These are phyloP conservation scores for Meyerozyma sp. DNA, from an alignment of 1,139 yeast genomes.

Conservation along the genomic window DNA sequence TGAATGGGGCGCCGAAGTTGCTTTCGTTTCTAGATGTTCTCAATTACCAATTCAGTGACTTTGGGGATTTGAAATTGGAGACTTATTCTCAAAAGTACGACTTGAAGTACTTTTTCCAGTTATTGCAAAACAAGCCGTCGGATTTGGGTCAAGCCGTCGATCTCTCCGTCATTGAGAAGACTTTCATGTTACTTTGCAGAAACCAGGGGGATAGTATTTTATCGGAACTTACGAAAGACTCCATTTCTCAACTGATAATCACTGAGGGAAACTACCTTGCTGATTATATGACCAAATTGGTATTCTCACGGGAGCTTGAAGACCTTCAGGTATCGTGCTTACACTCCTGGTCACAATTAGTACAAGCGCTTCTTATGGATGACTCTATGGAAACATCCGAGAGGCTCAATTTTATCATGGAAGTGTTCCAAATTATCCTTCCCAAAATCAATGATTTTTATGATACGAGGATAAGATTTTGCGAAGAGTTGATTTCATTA, in stretches of 20 bases:
- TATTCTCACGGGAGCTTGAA: slow-evolving; percentile 43
- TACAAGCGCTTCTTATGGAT: slow-evolving; percentile 68
- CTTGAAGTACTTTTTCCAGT: slow-evolving; percentile 21
- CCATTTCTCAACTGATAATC: slow-evolving; percentile 22
- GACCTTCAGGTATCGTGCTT: slow-evolving; percentile 55
- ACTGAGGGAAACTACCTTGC: slow-evolving; percentile 23
- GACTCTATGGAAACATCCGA: slow-evolving; percentile 21
- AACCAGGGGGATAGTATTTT: slow-evolving; percentile 12
- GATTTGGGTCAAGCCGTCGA: slow-evolving; percentile 9
- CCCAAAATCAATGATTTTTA: slow-evolving; percentile 76
- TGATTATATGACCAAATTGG: slow-evolving; percentile 36
- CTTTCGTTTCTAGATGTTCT: slow-evolving; percentile 66
- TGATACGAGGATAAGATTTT: slow-evolving; percentile 58
- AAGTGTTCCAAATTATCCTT: slow-evolving; percentile 66
- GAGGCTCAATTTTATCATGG: slow-evolving; percentile 62
- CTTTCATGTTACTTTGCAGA: slow-evolving; percentile 21
- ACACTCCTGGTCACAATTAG: slow-evolving; percentile 78
- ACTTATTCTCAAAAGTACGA: slow-evolving; percentile 33
- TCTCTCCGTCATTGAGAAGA: slow-evolving; percentile 17
- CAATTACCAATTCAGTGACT: slow-evolving; percentile 45
- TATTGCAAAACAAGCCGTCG: background rate
- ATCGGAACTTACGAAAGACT: slow-evolving; percentile 16
- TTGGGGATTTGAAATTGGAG: slow-evolving; percentile 34
- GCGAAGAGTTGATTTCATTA: slow-evolving; percentile 73
- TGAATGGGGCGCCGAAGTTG: slow-evolving; percentile 55